A percentile compares a stretch with the other conserved stretches of the same genome.
These are phyloP conservation scores for Eleusine coracana DNA, from an alignment of 176 grass and related monocot species.

Conservation along the genomic window DNA sequence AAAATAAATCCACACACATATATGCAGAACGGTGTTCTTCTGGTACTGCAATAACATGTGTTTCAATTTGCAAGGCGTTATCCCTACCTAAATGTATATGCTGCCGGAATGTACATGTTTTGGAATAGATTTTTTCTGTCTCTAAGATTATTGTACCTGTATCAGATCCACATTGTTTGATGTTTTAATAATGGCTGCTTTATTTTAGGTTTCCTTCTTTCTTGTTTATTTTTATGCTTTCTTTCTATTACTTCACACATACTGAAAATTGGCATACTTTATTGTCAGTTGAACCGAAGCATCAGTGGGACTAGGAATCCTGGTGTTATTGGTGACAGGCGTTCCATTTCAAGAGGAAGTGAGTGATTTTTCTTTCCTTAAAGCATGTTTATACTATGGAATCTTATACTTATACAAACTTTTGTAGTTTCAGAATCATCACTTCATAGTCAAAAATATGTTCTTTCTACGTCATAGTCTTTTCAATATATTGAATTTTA, in stretches of 20 bases:
- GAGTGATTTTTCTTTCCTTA: conserved; percentile 47
- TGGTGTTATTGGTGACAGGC: conserved; percentile 91
- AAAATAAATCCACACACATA: no score
- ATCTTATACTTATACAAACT: background rate
- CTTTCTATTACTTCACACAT: conserved; percentile 28
- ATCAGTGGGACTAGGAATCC: conserved; percentile 70
- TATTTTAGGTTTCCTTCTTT: conserved; percentile 26
- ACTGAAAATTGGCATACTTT: conserved; percentile 31
- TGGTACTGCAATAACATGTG: no score
- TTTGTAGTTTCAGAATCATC: conserved; percentile 1
- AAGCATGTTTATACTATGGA: background rate
- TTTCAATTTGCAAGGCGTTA: no score
- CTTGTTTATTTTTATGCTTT: conserved; percentile 22
- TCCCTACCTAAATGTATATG: no score
- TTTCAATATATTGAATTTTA: conserved; percentile 1
- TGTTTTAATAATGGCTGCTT: conserved; percentile 20
- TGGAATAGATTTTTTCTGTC: conserved; percentile 1
- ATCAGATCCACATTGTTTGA: conserved; percentile 11
- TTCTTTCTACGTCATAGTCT: conserved; percentile 22
- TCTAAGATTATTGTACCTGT: conserved; percentile 13
- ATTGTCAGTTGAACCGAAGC: conserved; percentile 79
- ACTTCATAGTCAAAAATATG: background rate
- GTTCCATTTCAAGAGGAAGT: conserved; percentile 99
- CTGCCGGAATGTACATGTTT: background rate
- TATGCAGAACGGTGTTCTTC: no score